These are phyloP conservation scores for Entonaema liquescens DNA, from an alignment of 495 filamentous ascomycete species.

Conservation along the genomic window DNA sequence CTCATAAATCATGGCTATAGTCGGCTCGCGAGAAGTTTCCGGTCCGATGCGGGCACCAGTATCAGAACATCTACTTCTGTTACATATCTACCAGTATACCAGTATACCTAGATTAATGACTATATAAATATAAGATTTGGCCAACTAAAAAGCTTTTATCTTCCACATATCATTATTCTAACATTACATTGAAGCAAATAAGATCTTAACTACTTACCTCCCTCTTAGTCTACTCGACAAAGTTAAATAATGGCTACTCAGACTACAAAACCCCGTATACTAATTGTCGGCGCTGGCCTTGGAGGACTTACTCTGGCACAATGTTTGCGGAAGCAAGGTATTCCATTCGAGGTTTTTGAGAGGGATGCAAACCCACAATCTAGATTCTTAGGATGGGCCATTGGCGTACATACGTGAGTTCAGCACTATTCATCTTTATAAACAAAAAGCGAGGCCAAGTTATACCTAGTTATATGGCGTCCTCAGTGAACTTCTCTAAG, in stretches of 20 bases:
- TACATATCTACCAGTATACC: too few species aligned
- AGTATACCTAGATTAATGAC: background rate
- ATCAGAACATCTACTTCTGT: background rate
- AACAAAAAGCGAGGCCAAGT: background rate
- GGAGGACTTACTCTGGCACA: constrained; percentile 51
- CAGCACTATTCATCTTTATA: background rate
- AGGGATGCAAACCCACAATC: constrained; percentile 49
- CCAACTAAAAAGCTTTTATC: too few species aligned
- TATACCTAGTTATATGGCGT: background rate
- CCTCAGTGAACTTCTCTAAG: constrained; percentile 25
- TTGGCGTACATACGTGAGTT: constrained; percentile 63
- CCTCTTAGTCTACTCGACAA: too few species aligned
- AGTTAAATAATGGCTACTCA: constrained; percentile 14
- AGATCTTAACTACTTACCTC: too few species aligned
- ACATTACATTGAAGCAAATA: too few species aligned
- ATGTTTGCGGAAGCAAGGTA: constrained; percentile 58
- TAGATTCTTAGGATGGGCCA: constrained; percentile 61
- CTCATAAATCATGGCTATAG: background rate
- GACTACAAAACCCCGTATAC: constrained; percentile 33
- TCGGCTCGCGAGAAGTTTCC: background rate
- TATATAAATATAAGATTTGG: background rate
- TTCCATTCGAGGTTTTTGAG: constrained; percentile 62
- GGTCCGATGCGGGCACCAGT: background rate
- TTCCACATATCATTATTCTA: background rate
- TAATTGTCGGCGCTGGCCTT: constrained; percentile 49